phyloP scores from a whole-genome alignment of 2,329 filamentous ascomycete species.

The Leptographium flavum region DNA sequence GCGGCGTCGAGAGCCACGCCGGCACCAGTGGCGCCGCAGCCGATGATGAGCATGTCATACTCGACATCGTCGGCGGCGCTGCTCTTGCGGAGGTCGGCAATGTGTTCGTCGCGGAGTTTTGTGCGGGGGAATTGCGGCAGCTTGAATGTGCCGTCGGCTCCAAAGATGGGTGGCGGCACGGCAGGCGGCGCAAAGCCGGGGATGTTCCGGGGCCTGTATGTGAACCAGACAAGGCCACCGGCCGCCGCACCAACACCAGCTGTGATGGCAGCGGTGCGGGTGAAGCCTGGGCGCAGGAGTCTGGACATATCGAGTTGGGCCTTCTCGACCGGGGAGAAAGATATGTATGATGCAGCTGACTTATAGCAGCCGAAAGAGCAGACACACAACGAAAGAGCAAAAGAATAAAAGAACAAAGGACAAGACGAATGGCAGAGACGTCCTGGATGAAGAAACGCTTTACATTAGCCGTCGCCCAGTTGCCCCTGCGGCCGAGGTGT shows the following conservation, averaged over 20 bases:
- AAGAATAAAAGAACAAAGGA: too few species aligned
- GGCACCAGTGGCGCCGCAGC: constrained; percentile 64
- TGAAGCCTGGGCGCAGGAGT: constrained; percentile 15
- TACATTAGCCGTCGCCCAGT: too few species aligned
- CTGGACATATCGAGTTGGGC: constrained; percentile 13
- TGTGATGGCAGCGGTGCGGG: constrained; percentile 30
- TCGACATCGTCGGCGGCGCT: constrained; percentile 26
- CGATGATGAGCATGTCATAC: constrained; percentile 68
- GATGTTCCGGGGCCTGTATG: constrained; percentile 57
- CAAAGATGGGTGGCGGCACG: constrained; percentile 57
- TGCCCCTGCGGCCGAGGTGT: too few species aligned
- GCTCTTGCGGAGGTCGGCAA: constrained; percentile 42
- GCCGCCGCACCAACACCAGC: constrained; percentile 26
- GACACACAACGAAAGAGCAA: too few species aligned
- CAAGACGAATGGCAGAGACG: too few species aligned
- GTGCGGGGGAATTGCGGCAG: constrained; percentile 51
- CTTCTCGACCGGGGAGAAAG: too few species aligned
- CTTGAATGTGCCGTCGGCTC: constrained; percentile 51
- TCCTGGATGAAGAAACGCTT: too few species aligned
- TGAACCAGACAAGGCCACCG: constrained; percentile 31
- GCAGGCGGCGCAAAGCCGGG: constrained; percentile 53
- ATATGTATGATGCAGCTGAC: too few species aligned
- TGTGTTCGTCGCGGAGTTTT: constrained; percentile 49
- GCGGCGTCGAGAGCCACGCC: constrained; percentile 72
- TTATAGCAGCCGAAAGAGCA: too few species aligned